Percentiles rank a stretch among this genome's conserved stretches.
phyloP scores from a whole-genome alignment of 1,284 basidiomycete genomes.

The Ceratobasidium sp. region DNA sequence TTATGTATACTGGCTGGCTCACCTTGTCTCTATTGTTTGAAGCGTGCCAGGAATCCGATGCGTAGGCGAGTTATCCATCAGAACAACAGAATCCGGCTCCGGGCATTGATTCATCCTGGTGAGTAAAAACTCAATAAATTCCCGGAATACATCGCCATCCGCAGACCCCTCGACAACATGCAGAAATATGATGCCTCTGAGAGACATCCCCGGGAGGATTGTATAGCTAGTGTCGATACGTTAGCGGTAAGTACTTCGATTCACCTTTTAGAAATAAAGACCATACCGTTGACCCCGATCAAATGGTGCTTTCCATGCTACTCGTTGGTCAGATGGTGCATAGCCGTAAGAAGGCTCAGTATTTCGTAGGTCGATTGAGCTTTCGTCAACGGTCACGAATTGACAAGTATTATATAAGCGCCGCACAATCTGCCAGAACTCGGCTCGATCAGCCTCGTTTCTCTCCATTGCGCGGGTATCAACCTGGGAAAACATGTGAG shows the following conservation, averaged over 20 bases:
- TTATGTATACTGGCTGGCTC: too few relatives aligned
- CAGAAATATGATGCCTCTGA: background rate
- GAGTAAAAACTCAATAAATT: conserved; percentile 15
- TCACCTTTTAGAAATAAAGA: background rate
- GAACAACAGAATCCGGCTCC: background rate
- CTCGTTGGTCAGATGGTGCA: conserved; percentile 36
- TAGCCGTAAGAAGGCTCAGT: conserved; percentile 32
- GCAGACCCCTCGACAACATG: conserved; percentile 2
- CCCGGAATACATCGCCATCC: background rate
- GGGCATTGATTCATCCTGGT: conserved; percentile 5
- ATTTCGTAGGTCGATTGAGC: conserved; percentile 35
- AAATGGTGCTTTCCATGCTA: conserved; percentile 25
- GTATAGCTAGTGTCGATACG: conserved; percentile 3
- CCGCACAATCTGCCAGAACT: background rate
- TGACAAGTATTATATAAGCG: background rate
- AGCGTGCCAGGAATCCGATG: too few relatives aligned
- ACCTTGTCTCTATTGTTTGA: too few relatives aligned
- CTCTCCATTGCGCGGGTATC: conserved; percentile 9
- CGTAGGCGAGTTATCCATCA: too few relatives aligned
- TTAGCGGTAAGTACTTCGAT: background rate
- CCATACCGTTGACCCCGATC: conserved; percentile 44
- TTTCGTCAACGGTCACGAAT: conserved; percentile 49
- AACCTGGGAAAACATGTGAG: background rate
- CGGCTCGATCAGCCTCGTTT: background rate
- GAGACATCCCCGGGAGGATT: conserved; percentile 6